Conservation (phyloP, 2,329 filamentous ascomycete genomes). For the Aspergillus awamori region DNA sequence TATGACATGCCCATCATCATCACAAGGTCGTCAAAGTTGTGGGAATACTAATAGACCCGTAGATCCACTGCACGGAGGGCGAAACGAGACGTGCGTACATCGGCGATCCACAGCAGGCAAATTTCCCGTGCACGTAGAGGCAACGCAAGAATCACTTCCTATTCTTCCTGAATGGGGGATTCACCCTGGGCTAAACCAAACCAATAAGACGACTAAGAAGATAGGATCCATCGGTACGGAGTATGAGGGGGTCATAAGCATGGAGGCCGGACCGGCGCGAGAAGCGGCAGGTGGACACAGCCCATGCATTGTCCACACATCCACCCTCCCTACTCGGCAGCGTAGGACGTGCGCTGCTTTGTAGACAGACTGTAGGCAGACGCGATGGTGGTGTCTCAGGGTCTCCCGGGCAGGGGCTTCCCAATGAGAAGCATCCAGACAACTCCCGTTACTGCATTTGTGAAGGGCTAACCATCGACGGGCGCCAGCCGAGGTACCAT, state of each 20-base stretch:
- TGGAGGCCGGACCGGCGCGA: background rate
- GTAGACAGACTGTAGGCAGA: no score
- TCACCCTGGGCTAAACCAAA: background rate
- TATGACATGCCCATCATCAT: background rate
- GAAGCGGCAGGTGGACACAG: no score
- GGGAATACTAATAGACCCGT: background rate
- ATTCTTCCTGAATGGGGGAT: background rate
- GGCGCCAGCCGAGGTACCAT: no score
- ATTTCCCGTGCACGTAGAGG: background rate
- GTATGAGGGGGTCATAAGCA: background rate
- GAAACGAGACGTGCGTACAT: background rate
- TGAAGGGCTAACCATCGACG: no score
- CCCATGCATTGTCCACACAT: no score
- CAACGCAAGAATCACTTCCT: background rate
- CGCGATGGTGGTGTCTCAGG: no score
- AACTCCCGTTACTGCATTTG: no score
- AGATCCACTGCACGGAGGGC: background rate
- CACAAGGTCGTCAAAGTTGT: constrained; percentile 3
- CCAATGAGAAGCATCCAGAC: no score
- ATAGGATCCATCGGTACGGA: background rate
- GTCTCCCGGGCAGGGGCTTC: no score
- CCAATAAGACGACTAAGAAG: background rate
- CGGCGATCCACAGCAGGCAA: constrained; percentile 1
- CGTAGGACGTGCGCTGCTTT: no score
- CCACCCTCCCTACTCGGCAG: no score